These are phyloP conservation scores for Ziziphus jujuba DNA, from an alignment of 306 rosid species.

Conservation along the genomic window DNA sequence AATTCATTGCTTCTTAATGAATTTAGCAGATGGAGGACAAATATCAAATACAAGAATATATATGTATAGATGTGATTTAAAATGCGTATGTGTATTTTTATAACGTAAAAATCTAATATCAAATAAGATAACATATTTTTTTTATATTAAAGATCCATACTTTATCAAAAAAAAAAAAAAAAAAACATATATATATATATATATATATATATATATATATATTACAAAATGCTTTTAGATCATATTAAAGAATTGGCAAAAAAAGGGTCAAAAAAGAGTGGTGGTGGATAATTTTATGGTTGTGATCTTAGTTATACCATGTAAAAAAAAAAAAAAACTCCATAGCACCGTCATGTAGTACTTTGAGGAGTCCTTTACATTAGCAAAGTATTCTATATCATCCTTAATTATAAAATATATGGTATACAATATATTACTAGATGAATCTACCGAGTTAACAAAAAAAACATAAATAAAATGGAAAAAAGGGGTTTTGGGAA, in stretches of 20 bases:
- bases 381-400: constrained; percentile 26
- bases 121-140: no score
- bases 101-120: no score
- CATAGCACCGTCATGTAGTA: constrained; percentile 30
- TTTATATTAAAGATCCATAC: no score
- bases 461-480: constrained; percentile 18
- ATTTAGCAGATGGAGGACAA: no score
- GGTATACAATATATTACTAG: constrained; percentile 19
- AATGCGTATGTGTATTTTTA: no score
- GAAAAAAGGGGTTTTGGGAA: constrained; percentile 24
- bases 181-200: neutral
- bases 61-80: no score
- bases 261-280: constrained; percentile 23
- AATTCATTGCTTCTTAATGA: no score
- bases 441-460: constrained; percentile 44
- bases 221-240: constrained; percentile 1
- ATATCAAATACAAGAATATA: no score
- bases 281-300: constrained; percentile 19
- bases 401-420: constrained; percentile 1
- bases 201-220: neutral
- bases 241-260: constrained; percentile 4
- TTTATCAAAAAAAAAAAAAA: no score
- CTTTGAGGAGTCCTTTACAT: constrained; percentile 27
- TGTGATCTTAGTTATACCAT: constrained; percentile 15
- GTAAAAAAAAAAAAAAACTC: neutral